Conservation (phyloP, 805 yeast species). For the Diddensiella santjacobensis region DNA sequence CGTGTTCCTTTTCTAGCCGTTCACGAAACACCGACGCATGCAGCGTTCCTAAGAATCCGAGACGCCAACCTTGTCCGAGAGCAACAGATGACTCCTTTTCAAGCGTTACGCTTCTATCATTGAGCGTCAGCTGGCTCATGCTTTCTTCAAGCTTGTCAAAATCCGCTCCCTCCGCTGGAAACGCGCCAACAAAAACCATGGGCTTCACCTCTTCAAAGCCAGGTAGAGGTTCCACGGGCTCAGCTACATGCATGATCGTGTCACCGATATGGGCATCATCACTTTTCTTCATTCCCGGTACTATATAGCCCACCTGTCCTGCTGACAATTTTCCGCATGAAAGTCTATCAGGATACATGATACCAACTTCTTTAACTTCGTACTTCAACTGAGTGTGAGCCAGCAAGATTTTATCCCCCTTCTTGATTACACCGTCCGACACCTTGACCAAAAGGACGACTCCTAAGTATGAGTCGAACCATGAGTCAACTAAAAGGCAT, state of each 20-base stretch:
- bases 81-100: conserved; percentile 92
- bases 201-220: conserved; percentile 97
- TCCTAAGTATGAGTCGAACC: conserved; percentile 93
- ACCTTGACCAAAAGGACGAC: conserved; percentile 81
- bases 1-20: conserved; percentile 87
- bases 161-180: conserved; percentile 92
- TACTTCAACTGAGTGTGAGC: conserved; percentile 73
- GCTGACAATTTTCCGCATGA: conserved; percentile 63
- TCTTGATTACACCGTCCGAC: conserved; percentile 74
- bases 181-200: conserved; percentile 98
- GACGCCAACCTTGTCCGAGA: conserved; percentile 95
- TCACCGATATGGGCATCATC: conserved; percentile 89
- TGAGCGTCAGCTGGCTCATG: conserved; percentile 79
- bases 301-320: conserved; percentile 92
- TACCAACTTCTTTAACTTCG: conserved; percentile 89
- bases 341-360: conserved; percentile 87
- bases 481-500: conserved; percentile 88
- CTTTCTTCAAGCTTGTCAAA: conserved; percentile 87
- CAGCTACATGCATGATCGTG: conserved; percentile 59
- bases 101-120: conserved; percentile 86
- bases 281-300: conserved; percentile 91
- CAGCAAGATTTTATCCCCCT: conserved; percentile 71
- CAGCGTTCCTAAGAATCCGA: conserved; percentile 89
- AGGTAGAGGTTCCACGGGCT: conserved; percentile 69
- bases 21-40: conserved; percentile 96